phyloP scores from a whole-genome alignment of 1,139 yeast genomes.

The Candida anutae region DNA sequence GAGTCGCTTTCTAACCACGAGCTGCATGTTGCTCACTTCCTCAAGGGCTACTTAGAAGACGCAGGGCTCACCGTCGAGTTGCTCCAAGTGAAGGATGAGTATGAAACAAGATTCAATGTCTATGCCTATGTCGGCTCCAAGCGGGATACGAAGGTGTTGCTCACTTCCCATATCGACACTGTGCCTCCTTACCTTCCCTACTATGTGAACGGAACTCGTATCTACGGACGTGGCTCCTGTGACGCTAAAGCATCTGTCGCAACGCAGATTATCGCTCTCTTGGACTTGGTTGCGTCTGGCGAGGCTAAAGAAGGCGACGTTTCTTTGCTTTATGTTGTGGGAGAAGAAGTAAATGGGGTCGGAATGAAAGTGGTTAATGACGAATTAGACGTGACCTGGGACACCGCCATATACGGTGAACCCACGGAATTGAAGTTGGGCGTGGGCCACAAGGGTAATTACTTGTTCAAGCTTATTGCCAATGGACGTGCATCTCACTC shows the following conservation, averaged over 20 bases:
- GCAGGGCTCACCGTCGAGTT: constrained; percentile 47
- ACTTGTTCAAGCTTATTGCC: constrained; percentile 33
- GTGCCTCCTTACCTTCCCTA: constrained; percentile 63
- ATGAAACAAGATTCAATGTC: constrained; percentile 36
- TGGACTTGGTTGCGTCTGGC: constrained; percentile 32
- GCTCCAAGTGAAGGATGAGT: constrained; percentile 23
- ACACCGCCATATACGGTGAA: constrained; percentile 61
- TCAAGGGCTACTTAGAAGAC: constrained; percentile 26
- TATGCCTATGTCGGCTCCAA: constrained; percentile 47
- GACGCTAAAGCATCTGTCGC: constrained; percentile 70
- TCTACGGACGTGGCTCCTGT: constrained; percentile 59
- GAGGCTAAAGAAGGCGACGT: constrained; percentile 46
- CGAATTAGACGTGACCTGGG: constrained; percentile 44
- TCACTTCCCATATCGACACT: constrained; percentile 65
- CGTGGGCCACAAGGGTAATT: constrained; percentile 61
- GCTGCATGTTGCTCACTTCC: constrained; percentile 7
- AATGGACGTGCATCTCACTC: constrained; percentile 59
- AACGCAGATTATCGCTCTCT: constrained; percentile 47
- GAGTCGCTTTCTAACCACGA: constrained; percentile 10
- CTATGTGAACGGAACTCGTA: constrained; percentile 36
- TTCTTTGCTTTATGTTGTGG: constrained; percentile 55
- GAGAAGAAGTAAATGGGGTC: constrained; percentile 56
- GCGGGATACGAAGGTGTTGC: constrained; percentile 41
- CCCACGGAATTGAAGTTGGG: constrained; percentile 68
- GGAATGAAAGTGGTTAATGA: constrained; percentile 47